Base-by-base conservation (phyloP, 2,329 filamentous ascomycete species). In the Alternaria consortialis region DNA sequence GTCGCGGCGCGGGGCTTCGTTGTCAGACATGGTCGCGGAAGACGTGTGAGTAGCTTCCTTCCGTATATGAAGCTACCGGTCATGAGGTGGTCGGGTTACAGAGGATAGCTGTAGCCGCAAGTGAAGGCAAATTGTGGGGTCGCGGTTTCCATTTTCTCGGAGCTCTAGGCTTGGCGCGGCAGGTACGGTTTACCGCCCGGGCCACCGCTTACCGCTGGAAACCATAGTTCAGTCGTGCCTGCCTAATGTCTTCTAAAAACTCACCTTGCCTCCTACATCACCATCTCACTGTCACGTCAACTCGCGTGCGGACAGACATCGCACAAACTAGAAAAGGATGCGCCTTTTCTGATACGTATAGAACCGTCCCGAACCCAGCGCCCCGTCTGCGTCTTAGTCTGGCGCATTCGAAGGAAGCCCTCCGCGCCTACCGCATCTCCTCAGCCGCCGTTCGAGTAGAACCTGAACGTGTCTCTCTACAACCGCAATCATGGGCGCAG, bases 11-110 rank as follows among this genome's bases (percentile, higher is more conserved):
- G 68, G 42, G 31, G 46, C 51, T 43, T 60, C 53, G 40, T 69
- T 53, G 53, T 70, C 62, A 60, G 71, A 68, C 73, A 75, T 76
- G 64, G 70, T 53, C 60, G 65, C 51, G 53, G 56, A 31, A 63
- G 58, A 57, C 54, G 68, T 59, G 46, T 70, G 58, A 59, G 63
- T 55, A 67, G 68, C 53, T 58, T 72, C 66, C 62, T 73, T 68
- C 69, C 71, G 62, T 25, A 47, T 53, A 62, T 9, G 27, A 66
- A 42, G 63, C 71, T 62, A 61, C 56, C 32, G 37, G 58, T 66
- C 74, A 78, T 78, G 57, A 53, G 53, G 50, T 51, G 53, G 55
- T 47, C 39, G 31, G 43, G 31, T 60, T 37, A 37, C 12, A 53
- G 50, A 51, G 56, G 51, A 47, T 46, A 31, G 34, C 15, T 51